phyloP scores from a whole-genome alignment of 176 grass and related monocot genomes.

The Rhipidocladum racemiflorum region DNA sequence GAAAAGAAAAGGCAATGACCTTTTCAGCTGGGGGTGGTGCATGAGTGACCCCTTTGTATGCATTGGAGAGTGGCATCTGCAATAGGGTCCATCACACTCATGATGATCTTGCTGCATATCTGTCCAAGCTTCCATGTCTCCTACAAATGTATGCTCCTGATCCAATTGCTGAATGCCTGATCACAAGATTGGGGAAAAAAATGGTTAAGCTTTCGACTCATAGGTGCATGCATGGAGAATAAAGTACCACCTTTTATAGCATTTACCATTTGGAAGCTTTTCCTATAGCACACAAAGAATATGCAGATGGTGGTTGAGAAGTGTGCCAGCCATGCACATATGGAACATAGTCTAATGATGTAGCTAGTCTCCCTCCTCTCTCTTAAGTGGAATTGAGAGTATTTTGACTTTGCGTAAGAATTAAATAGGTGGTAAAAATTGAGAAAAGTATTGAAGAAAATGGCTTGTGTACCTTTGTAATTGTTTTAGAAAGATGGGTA shows the following conservation, averaged over 20 bases:
- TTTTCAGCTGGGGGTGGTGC: conserved; percentile 41
- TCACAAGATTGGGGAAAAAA: conserved; percentile 13
- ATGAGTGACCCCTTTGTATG: conserved; percentile 33
- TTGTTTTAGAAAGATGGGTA: no score
- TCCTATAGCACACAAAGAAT: neutral
- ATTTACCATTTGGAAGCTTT: neutral
- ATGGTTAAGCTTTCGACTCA: conserved; percentile 14
- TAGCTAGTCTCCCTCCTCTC: no score
- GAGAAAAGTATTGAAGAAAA: no score
- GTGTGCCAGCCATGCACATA: conserved; percentile 15
- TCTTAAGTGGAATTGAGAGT: no score
- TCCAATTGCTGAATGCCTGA: conserved; percentile 31
- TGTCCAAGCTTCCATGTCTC: conserved; percentile 43
- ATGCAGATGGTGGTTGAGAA: neutral
- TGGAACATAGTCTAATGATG: no score
- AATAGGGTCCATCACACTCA: conserved; percentile 28
- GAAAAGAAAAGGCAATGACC: conserved; percentile 50
- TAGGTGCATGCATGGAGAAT: conserved; percentile 27
- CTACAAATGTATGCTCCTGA: conserved; percentile 39
- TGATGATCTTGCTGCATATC: conserved; percentile 43
- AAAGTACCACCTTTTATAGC: conserved; percentile 23
- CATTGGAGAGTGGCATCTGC: conserved; percentile 35
- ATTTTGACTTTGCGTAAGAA: no score
- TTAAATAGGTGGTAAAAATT: no score
- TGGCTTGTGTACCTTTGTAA: no score